Percentiles rank a stretch among this genome's conserved stretches.
Conservation (phyloP, 2,329 filamentous ascomycete genomes). For the Coniochaeta hoffmannii region DNA sequence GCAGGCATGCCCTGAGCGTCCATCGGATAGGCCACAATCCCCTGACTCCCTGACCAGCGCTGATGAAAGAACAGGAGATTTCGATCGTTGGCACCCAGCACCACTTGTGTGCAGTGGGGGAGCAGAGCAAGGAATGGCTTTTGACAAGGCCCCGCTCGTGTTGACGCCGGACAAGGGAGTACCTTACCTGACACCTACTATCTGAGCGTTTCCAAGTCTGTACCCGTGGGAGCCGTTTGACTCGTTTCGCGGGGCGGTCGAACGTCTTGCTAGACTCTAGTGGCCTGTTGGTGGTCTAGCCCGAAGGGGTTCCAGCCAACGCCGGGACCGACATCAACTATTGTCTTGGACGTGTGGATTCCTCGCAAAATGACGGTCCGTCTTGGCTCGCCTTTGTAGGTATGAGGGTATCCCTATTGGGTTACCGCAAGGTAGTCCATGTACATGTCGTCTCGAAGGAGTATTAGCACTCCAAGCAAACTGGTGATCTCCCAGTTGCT, state of each 20-base stretch:
- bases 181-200: neutral
- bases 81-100: neutral
- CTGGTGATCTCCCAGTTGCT: too few relatives aligned
- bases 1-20: neutral
- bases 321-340: neutral
- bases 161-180: neutral
- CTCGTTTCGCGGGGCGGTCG: neutral
- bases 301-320: neutral
- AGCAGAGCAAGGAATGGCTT: neutral
- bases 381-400: neutral
- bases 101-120: neutral
- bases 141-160: neutral
- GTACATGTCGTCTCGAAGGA: too few relatives aligned
- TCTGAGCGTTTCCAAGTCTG: neutral
- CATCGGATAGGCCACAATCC: neutral
- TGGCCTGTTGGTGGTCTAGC: too few relatives aligned
- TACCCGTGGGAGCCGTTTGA: neutral
- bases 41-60: neutral
- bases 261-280: too few relatives aligned
- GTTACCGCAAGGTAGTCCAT: too few relatives aligned
- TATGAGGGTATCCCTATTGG: too few relatives aligned
- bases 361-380: neutral
- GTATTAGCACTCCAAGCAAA: too few relatives aligned
- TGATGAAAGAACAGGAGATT: slow-evolving; percentile 1
- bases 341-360: neutral